phyloP scores from a whole-genome alignment of 345 rosid species.

The Kandelia obovata region DNA sequence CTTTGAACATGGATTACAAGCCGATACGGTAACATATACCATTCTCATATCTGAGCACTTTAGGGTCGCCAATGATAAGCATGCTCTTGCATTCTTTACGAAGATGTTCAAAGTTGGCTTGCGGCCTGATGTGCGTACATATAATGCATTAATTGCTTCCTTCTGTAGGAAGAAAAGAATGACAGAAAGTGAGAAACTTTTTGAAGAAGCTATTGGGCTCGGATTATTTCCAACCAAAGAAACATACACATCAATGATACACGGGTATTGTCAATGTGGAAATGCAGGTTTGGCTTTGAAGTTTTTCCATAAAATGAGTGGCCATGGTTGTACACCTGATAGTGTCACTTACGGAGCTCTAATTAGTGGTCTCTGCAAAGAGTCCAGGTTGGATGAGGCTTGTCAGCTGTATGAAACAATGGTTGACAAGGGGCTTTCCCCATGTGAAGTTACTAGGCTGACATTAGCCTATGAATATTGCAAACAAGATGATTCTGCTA shows the following conservation, averaged over 20 bases:
- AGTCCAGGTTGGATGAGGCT: conserved; percentile 71
- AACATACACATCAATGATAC: conserved; percentile 81
- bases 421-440: conserved; percentile 68
- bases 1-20: conserved; percentile 44
- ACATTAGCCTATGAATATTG: conserved; percentile 84
- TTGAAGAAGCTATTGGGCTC: conserved; percentile 39
- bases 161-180: conserved; percentile 64
- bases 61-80: conserved; percentile 42
- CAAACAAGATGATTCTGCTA: conserved; percentile 70
- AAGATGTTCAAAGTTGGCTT: conserved; percentile 64
- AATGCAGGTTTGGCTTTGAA: conserved; percentile 44
- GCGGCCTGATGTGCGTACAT: conserved; percentile 57
- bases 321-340: conserved; percentile 60
- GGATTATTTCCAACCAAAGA: conserved; percentile 78
- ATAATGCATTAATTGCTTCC: conserved; percentile 61
- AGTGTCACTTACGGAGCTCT: conserved; percentile 73
- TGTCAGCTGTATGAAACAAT: conserved; percentile 59
- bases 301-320: conserved; percentile 56
- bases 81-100: conserved; percentile 52
- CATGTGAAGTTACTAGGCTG: conserved; percentile 75
- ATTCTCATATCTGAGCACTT: conserved; percentile 77
- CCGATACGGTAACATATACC: conserved; percentile 77
- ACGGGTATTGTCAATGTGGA: conserved; percentile 65
- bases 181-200: conserved; percentile 66
- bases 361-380: conserved; percentile 81